Conservation (phyloP, 352 stramenopile genomes). For the Pythium brachiatum region DNA sequence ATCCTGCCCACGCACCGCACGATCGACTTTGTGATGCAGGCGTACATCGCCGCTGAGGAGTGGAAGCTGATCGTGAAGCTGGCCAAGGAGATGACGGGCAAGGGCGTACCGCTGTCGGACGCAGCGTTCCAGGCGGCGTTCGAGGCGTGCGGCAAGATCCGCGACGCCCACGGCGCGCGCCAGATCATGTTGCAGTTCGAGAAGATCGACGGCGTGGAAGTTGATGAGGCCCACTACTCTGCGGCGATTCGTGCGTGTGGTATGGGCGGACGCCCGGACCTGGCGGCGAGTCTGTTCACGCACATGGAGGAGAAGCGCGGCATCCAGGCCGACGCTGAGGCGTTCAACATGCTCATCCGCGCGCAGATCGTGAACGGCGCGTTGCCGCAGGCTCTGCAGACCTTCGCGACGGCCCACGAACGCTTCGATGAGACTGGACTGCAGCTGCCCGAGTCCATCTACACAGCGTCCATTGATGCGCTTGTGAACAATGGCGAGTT, state of each 20-base stretch:
- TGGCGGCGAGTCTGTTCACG: conserved; percentile 52
- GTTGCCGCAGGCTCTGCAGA: conserved; percentile 71
- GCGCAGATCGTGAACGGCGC: conserved; percentile 68
- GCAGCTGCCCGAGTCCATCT: conserved; percentile 62
- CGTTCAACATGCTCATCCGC: conserved; percentile 75
- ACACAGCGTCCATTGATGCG: conserved; percentile 71
- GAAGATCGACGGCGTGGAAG: conserved; percentile 17
- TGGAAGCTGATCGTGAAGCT: conserved; percentile 58
- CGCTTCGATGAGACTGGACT: conserved; percentile 28
- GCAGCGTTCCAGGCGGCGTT: conserved; percentile 73
- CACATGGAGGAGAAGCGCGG: conserved; percentile 59
- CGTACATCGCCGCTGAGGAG: conserved; percentile 67
- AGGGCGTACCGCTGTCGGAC: conserved; percentile 56
- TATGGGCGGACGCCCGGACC: conserved; percentile 52
- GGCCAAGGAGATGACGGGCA: conserved; percentile 35
- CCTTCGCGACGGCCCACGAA: conserved; percentile 55
- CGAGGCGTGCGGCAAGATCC: conserved; percentile 63
- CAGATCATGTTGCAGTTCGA: conserved; percentile 49
- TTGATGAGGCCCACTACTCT: conserved; percentile 43
- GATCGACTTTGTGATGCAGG: conserved; percentile 80
- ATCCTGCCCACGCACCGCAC: conserved; percentile 60
- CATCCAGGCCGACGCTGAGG: conserved; percentile 39
- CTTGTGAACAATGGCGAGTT: conserved; percentile 55
- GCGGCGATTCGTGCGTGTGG: conserved; percentile 66
- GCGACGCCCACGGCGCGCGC: conserved; percentile 45